phyloP scores from a whole-genome alignment of 2,329 filamentous ascomycete species.

The Grosmannia huntii region DNA sequence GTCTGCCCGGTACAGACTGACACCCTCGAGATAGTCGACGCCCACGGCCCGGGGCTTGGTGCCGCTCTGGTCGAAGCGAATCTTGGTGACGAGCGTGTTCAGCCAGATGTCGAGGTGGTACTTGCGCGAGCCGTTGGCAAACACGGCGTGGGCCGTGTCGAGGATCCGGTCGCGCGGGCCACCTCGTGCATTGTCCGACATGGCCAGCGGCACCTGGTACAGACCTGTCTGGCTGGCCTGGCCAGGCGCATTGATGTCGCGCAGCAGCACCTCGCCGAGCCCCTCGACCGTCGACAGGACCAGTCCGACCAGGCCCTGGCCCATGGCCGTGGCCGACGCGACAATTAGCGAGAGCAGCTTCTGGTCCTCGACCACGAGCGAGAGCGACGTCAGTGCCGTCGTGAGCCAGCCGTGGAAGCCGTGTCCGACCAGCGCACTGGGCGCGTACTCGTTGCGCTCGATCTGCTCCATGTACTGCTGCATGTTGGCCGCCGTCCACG shows the following conservation, averaged over 20 bases:
- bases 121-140: slow-evolving; percentile 27
- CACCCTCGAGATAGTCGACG: slow-evolving; percentile 28
- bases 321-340: slow-evolving; percentile 16
- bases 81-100: slow-evolving; percentile 23
- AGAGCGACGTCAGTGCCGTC: slow-evolving; percentile 16
- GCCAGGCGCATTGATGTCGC: slow-evolving; percentile 28
- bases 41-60: slow-evolving; percentile 21
- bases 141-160: slow-evolving; percentile 15
- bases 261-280: slow-evolving; percentile 43
- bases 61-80: slow-evolving; percentile 22
- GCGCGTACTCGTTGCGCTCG: slow-evolving; percentile 40
- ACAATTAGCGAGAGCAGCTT: slow-evolving; percentile 18
- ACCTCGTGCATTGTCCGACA: neutral
- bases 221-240: neutral
- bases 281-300: slow-evolving; percentile 39
- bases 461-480: slow-evolving; percentile 39
- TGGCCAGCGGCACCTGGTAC: slow-evolving; percentile 3
- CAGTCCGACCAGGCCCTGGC: slow-evolving; percentile 26
- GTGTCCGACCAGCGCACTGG: slow-evolving; percentile 24
- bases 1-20: slow-evolving; percentile 28
- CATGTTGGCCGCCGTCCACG: slow-evolving; percentile 41
- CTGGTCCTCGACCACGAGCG: slow-evolving; percentile 20
- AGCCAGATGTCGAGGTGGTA: slow-evolving; percentile 29
- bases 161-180: slow-evolving; percentile 42
- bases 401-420: slow-evolving; percentile 40